Percentiles rank a stretch among this genome's conserved stretches.
phyloP scores from a whole-genome alignment of 257 asterid genomes.

The Primulina eburnea region DNA sequence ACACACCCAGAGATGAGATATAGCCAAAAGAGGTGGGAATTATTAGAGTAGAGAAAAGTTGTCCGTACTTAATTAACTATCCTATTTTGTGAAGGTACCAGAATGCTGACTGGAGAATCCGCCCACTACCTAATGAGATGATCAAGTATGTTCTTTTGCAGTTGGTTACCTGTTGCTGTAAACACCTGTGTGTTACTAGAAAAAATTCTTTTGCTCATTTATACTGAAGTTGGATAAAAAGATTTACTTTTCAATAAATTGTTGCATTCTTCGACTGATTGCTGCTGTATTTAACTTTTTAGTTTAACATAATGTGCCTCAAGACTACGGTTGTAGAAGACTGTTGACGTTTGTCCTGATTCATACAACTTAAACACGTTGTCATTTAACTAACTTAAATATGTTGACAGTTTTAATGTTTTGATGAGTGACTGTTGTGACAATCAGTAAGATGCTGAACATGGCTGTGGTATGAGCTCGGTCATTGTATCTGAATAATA shows the following conservation, averaged over 20 bases:
- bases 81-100: constrained; percentile 54
- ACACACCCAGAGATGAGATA: neutral
- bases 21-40: neutral
- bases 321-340: too few species aligned
- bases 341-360: too few species aligned
- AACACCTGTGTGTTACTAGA: neutral
- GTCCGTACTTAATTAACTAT: neutral
- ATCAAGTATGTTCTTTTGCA: constrained; percentile 48
- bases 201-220: neutral
- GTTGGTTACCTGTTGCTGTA: constrained; percentile 2
- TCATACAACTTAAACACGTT: too few species aligned
- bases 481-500: neutral
- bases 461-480: neutral
- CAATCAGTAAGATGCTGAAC: neutral
- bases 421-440: neutral
- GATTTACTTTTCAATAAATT: too few species aligned
- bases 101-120: constrained; percentile 96
- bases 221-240: neutral
- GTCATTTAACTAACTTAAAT: neutral
- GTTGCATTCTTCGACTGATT: neutral
- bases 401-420: neutral
- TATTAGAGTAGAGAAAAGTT: neutral
- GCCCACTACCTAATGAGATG: constrained; percentile 91
- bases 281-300: too few species aligned
- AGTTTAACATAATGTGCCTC: neutral